phyloP scores from a whole-genome alignment of 2,329 filamentous ascomycete genomes.

The Aciculosporium take region DNA sequence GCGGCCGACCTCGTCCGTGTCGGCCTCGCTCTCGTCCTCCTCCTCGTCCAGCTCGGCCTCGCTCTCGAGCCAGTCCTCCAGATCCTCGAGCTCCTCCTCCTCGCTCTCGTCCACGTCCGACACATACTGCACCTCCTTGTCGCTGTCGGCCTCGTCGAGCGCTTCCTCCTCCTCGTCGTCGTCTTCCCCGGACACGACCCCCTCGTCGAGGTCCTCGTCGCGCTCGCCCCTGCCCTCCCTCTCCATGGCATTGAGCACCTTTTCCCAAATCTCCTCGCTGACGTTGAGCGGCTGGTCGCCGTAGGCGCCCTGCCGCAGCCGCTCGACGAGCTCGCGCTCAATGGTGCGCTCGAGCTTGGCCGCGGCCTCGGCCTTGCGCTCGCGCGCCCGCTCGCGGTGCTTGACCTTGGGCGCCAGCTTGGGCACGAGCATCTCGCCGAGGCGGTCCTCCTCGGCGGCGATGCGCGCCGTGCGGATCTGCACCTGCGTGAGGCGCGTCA shows the following conservation, averaged over 20 bases:
- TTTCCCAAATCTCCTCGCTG: constrained; percentile 92
- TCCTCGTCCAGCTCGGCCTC: constrained; percentile 44
- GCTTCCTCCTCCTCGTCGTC: constrained; percentile 58
- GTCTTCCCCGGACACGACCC: constrained; percentile 65
- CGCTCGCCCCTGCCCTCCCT: constrained; percentile 66
- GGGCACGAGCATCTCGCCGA: constrained; percentile 79
- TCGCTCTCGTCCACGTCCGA: constrained; percentile 79
- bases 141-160: constrained; percentile 55
- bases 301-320: constrained; percentile 82
- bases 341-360: constrained; percentile 94
- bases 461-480: constrained; percentile 66
- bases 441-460: constrained; percentile 73
- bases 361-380: constrained; percentile 63
- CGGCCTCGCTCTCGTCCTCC: constrained; percentile 44
- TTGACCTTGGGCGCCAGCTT: constrained; percentile 84
- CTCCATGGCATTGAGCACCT: constrained; percentile 84
- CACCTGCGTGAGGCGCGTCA: constrained; percentile 86
- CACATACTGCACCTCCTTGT: constrained; percentile 78
- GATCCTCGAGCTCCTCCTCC: constrained; percentile 61
- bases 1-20: constrained; percentile 39
- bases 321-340: constrained; percentile 85
- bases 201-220: constrained; percentile 80
- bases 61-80: constrained; percentile 86
- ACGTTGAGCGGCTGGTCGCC: constrained; percentile 91
- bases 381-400: constrained; percentile 59